Evolutionary conservation across 2,329 filamentous ascomycete genomes (phyloP).

Genomic region (Calonectria pteridis): DNA sequence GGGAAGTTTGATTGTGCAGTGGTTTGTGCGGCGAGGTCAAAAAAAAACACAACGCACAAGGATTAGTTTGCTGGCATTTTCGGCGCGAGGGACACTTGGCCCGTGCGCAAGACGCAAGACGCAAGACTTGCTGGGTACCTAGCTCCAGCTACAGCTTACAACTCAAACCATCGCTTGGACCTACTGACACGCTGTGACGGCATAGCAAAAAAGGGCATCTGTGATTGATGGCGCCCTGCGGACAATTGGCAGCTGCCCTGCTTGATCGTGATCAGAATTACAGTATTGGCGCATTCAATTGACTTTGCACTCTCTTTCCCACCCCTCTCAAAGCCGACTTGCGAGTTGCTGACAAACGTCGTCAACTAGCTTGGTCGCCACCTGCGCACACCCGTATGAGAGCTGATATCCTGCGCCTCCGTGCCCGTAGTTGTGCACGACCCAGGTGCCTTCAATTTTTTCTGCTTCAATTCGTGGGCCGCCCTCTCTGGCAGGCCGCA

Average conservation of each 20-base stretch:
- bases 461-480: conserved; percentile 80
- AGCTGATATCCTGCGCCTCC: conserved; percentile 79
- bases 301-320: not conserved
- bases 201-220: not conserved
- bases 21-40: conserved; percentile 28
- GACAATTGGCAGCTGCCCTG: not conserved
- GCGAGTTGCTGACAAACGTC: conserved; percentile 8
- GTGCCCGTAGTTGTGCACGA: conserved; percentile 85
- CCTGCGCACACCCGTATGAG: conserved; percentile 43
- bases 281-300: not conserved
- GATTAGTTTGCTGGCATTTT: conserved; percentile 19
- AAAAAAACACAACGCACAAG: conserved; percentile 28
- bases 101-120: conserved; percentile 21
- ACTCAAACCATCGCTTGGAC: not conserved
- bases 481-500: conserved; percentile 78
- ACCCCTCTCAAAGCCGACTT: conserved; percentile 7
- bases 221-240: not conserved
- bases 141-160: conserved; percentile 1
- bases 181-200: not conserved
- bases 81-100: conserved; percentile 17
- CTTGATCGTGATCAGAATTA: not conserved
- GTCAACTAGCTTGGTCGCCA: conserved; percentile 27
- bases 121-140: not conserved
- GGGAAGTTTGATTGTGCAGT: conserved; percentile 29
- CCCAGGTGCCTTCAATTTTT: conserved; percentile 62